These are phyloP conservation scores for Teratosphaeriaceae sp. DNA, from an alignment of 2,329 filamentous ascomycete species.

Conservation along the genomic window DNA sequence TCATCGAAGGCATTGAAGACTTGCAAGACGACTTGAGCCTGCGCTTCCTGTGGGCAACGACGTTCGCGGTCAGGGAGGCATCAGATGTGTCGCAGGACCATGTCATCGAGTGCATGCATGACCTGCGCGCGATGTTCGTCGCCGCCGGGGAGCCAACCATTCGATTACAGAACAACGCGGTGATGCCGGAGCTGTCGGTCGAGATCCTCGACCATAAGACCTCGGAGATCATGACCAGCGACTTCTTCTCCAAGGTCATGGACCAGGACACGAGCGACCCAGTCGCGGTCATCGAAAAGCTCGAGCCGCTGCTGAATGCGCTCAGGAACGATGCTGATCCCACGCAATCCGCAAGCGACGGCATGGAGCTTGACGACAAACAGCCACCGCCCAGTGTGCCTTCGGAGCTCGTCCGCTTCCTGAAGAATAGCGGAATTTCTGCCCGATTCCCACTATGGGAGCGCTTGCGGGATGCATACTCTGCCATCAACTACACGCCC, in stretches of 20 bases:
- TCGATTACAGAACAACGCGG: constrained; percentile 70
- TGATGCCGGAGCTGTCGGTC: constrained; percentile 81
- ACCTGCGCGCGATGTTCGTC: constrained; percentile 51
- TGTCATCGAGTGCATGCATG: constrained; percentile 55
- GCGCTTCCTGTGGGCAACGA: constrained; percentile 61
- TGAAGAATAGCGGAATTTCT: constrained; percentile 73
- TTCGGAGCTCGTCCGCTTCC: constrained; percentile 76
- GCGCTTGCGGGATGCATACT: constrained; percentile 82
- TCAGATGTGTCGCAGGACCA: constrained; percentile 53
- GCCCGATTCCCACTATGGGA: constrained; percentile 85
- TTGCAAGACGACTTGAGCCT: constrained; percentile 41
- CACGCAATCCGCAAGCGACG: not conserved
- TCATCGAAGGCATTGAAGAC: constrained; percentile 7
- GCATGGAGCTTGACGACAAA: constrained; percentile 2
- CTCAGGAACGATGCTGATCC: constrained; percentile 35
- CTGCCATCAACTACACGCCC: constrained; percentile 73
- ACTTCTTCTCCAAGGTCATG: constrained; percentile 90
- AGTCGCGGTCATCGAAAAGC: constrained; percentile 76
- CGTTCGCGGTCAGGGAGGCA: constrained; percentile 53
- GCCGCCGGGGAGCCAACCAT: constrained; percentile 46
- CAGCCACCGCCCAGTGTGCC: constrained; percentile 36
- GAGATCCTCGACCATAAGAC: constrained; percentile 85
- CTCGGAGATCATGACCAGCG: constrained; percentile 87
- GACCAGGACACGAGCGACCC: constrained; percentile 75
- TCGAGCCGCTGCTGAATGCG: constrained; percentile 83